These are phyloP conservation scores for Serendipita indica DNA, from an alignment of 768 basidiomycete species.

Conservation along the genomic window DNA sequence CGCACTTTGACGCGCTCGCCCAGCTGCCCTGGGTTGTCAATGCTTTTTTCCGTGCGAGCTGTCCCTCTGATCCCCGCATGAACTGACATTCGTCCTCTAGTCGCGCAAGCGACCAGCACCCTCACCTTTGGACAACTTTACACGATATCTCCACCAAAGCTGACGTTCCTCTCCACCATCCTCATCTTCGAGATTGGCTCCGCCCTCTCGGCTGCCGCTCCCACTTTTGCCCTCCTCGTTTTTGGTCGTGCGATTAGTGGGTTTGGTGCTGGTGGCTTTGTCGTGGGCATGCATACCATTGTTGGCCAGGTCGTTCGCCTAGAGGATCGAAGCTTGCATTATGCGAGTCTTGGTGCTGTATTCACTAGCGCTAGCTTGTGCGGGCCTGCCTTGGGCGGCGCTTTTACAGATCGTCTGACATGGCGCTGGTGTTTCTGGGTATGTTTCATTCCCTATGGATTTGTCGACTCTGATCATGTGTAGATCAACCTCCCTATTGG, in stretches of 20 bases:
- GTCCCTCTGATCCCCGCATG: constrained; percentile 16
- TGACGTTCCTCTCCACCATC: constrained; percentile 14
- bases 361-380: constrained; percentile 32
- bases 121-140: constrained; percentile 18
- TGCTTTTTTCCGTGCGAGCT: constrained; percentile 17
- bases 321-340: constrained; percentile 11
- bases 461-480: constrained; percentile 9
- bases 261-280: constrained; percentile 13
- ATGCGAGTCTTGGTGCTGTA: constrained; percentile 13
- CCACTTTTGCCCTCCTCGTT: constrained; percentile 16
- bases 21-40: constrained; percentile 21
- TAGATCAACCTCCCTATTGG: constrained; percentile 24
- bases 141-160: constrained; percentile 16
- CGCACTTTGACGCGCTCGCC: constrained; percentile 21
- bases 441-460: background rate
- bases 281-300: constrained; percentile 17
- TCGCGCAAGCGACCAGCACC: background rate
- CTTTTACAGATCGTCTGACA: constrained; percentile 28
- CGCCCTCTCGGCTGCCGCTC: constrained; percentile 15
- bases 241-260: constrained; percentile 20
- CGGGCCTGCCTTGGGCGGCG: constrained; percentile 34
- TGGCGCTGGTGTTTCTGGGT: constrained; percentile 39
- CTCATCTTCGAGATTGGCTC: constrained; percentile 16
- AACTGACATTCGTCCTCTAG: background rate
- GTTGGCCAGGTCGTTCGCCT: constrained; percentile 16